These are phyloP conservation scores for Chloris gayana DNA, from an alignment of 176 grass and related monocot species.

Conservation along the genomic window DNA sequence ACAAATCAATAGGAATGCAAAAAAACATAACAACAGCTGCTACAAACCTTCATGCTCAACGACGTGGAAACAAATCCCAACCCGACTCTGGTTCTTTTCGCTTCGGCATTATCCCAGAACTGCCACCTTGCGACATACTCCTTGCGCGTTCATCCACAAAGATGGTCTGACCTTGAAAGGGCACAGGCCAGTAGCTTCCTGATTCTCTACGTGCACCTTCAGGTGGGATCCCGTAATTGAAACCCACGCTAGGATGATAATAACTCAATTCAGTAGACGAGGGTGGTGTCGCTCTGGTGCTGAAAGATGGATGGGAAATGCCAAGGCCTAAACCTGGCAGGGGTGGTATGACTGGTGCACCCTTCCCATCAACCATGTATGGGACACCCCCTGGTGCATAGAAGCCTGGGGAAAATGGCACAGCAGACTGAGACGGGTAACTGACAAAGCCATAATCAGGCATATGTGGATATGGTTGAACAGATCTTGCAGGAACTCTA, in stretches of 20 bases:
- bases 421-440: constrained; percentile 31
- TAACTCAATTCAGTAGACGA: constrained; percentile 36
- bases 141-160: constrained; percentile 57
- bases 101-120: constrained; percentile 42
- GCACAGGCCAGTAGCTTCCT: constrained; percentile 40
- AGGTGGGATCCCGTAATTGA: constrained; percentile 39
- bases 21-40: constrained; percentile 42
- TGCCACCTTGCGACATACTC: constrained; percentile 42
- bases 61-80: constrained; percentile 55
- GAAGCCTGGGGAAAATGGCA: constrained; percentile 40
- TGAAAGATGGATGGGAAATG: constrained; percentile 46
- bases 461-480: constrained; percentile 42
- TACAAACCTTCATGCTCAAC: constrained; percentile 28
- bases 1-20: constrained; percentile 19
- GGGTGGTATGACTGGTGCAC: constrained; percentile 41
- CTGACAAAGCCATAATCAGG: constrained; percentile 42
- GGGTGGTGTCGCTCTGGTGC: constrained; percentile 27
- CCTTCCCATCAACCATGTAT: constrained; percentile 56
- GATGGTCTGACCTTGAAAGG: constrained; percentile 46
- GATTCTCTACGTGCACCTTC: constrained; percentile 50
- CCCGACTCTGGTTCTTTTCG: constrained; percentile 73
- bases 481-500: constrained; percentile 31
- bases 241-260: constrained; percentile 56
- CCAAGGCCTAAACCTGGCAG: constrained; percentile 40
- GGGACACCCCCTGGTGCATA: constrained; percentile 47